phyloP scores from a whole-genome alignment of 208 protist genomes.

The Acanthamoeba divionensis region DNA sequence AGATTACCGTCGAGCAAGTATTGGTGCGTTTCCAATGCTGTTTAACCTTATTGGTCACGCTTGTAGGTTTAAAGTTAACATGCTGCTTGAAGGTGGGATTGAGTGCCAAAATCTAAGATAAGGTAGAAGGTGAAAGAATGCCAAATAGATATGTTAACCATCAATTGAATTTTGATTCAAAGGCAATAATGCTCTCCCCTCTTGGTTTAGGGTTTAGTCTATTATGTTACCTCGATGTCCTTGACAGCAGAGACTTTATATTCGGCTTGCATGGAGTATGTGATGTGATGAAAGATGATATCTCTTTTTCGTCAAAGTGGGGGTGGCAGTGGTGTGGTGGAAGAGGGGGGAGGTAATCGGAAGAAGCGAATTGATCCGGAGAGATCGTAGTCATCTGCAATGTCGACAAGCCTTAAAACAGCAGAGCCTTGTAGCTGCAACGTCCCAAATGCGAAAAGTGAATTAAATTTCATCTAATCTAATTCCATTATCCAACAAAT shows the following conservation, averaged over 20 bases:
- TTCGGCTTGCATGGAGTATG: no score
- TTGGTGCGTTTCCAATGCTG: slow-evolving; percentile 45
- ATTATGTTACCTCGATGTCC: slow-evolving; percentile 38
- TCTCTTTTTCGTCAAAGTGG: no score
- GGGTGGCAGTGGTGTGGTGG: no score
- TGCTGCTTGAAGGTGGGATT: slow-evolving; percentile 57
- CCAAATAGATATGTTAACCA: neutral
- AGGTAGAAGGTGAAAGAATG: neutral
- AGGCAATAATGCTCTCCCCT: neutral
- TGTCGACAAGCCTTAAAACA: no score
- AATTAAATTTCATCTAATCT: no score
- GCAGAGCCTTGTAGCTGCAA: no score
- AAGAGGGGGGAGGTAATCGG: no score
- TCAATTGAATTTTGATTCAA: neutral
- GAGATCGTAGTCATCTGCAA: no score
- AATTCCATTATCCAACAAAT: no score
- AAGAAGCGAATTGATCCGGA: no score
- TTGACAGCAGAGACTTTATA: slow-evolving; percentile 55
- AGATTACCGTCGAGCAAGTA: neutral
- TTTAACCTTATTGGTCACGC: slow-evolving; percentile 52
- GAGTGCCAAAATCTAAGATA: slow-evolving; percentile 39
- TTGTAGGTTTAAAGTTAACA: slow-evolving; percentile 61
- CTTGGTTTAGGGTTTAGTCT: neutral
- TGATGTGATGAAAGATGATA: no score
- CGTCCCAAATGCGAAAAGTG: no score